Evolutionary conservation across 768 basidiomycete genomes (phyloP).

Genomic region (Chalciporus piperatus): DNA sequence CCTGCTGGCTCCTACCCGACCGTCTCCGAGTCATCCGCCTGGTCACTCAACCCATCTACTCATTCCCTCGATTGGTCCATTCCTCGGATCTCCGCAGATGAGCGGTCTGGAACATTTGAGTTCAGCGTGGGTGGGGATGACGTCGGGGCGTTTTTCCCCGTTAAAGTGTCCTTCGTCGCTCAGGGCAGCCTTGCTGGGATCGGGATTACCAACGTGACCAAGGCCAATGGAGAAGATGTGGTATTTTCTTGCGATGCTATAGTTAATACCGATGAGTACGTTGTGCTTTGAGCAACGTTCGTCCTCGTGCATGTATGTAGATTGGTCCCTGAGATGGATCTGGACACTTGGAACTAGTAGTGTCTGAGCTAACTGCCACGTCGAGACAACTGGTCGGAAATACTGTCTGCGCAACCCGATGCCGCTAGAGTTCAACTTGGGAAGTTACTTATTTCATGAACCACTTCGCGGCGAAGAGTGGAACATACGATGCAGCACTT

Average conservation of each 20-base stretch:
- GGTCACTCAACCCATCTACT: constrained; percentile 76
- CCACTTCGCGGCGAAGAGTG: too few species aligned
- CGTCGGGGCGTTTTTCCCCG: constrained; percentile 85
- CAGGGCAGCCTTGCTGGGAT: constrained; percentile 81
- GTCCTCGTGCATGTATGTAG: not conserved
- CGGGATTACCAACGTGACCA: constrained; percentile 56
- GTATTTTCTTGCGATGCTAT: constrained; percentile 55
- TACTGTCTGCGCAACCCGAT: too few species aligned
- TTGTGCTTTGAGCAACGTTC: constrained; percentile 39
- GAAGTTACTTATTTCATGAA: too few species aligned
- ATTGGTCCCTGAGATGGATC: not conserved
- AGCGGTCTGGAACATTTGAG: constrained; percentile 82
- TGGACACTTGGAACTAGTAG: not conserved
- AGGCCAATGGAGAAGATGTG: constrained; percentile 48
- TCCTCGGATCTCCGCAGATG: constrained; percentile 58
- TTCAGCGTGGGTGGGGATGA: constrained; percentile 89
- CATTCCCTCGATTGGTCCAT: constrained; percentile 88
- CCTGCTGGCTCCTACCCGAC: constrained; percentile 86
- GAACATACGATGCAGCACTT: too few species aligned
- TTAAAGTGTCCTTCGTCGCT: constrained; percentile 76
- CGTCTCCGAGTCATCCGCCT: constrained; percentile 71
- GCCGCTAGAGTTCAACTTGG: too few species aligned
- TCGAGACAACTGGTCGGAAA: too few species aligned
- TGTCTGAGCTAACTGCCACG: too few species aligned
- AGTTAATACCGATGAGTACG: constrained; percentile 54